Evolutionary conservation across 2,329 filamentous ascomycete species (phyloP), one percentile per base, ranked within the genome.

Genomic region (Cryphonectria nitschkei): DNA sequence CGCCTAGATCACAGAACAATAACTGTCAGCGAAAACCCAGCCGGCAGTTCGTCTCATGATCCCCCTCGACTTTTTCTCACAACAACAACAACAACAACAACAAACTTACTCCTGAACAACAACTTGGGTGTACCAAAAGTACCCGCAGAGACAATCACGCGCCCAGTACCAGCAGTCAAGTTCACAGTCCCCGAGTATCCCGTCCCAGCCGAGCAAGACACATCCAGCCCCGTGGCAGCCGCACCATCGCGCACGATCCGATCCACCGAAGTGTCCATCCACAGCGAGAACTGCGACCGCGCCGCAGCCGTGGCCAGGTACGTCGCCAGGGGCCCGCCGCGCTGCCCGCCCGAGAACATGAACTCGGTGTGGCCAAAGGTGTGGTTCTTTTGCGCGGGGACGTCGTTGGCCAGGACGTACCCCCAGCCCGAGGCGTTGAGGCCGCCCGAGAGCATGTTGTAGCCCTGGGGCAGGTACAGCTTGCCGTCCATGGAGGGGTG

Each of bases 61-160:
- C 11, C 5, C 11, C 5, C 26, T 26, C 26, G 26, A 26, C 26
- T 54, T 16, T n/a, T 50, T 29, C 61, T 29, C 32, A 13, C 14
- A 19, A 37, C 37, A 14, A 68, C 8, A 9, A 50, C 50, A 19
- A 29, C 26, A 39, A 7, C 14, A 19, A 41, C 41, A 14, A 13
- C 14, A 13, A 41, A 74, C 77, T 75, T 73, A 80, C 88, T 90
- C 76, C 90, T 85, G 80, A 92, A 84, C 2, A 93, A 84, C 64
- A 94, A 82, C 80, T 92, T 92, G 19, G 90, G 84, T 1, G 89
- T 89, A n/a, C 90, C 90, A 73, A 93, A 92, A 0, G 90, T 83
- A 64, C 92, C 92, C 0, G 90, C 88, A 26, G 91, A 87, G 43
- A 93, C 81, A 74, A 93, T 87, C 61, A 93, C 90, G 67, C 90